Conservation (phyloP, 2,329 filamentous ascomycete species). For the Lomentospora prolificans region DNA sequence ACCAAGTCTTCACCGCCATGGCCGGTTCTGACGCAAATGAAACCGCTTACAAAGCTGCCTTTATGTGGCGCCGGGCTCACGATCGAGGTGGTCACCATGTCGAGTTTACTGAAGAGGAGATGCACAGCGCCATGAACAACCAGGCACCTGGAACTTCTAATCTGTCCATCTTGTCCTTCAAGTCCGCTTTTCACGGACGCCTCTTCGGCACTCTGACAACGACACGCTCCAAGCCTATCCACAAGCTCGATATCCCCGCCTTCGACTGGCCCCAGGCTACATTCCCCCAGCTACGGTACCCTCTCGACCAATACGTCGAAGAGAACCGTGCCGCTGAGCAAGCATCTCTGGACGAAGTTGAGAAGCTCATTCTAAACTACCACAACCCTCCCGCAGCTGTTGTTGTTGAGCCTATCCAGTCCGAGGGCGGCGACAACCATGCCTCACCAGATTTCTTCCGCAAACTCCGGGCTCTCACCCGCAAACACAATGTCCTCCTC, state of each 20-base stretch:
- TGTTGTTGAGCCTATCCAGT: constrained; percentile 72
- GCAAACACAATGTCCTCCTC: constrained; percentile 58
- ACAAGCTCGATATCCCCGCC: constrained; percentile 81
- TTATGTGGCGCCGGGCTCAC: constrained; percentile 68
- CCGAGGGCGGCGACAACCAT: constrained; percentile 77
- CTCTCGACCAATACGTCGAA: constrained; percentile 56
- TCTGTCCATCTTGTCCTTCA: constrained; percentile 71
- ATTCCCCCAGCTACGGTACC: constrained; percentile 71
- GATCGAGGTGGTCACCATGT: constrained; percentile 61
- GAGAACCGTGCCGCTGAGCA: constrained; percentile 65
- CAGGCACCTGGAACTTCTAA: constrained; percentile 62
- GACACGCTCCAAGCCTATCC: constrained; percentile 72
- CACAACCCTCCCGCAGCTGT: constrained; percentile 65
- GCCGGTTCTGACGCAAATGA: constrained; percentile 77
- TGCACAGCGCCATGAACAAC: constrained; percentile 60
- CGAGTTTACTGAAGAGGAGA: constrained; percentile 63
- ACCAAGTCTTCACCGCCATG: constrained; percentile 74
- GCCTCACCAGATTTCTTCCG: constrained; percentile 71
- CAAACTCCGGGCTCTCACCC: constrained; percentile 61
- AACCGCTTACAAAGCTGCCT: constrained; percentile 76
- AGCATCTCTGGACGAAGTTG: constrained; percentile 63
- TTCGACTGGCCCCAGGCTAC: constrained; percentile 82
- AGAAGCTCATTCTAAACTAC: constrained; percentile 56
- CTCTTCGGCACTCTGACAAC: constrained; percentile 70
- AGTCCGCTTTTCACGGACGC: constrained; percentile 69